Conservation (phyloP, 805 yeast genomes). For the Metschnikowia orientalis region DNA sequence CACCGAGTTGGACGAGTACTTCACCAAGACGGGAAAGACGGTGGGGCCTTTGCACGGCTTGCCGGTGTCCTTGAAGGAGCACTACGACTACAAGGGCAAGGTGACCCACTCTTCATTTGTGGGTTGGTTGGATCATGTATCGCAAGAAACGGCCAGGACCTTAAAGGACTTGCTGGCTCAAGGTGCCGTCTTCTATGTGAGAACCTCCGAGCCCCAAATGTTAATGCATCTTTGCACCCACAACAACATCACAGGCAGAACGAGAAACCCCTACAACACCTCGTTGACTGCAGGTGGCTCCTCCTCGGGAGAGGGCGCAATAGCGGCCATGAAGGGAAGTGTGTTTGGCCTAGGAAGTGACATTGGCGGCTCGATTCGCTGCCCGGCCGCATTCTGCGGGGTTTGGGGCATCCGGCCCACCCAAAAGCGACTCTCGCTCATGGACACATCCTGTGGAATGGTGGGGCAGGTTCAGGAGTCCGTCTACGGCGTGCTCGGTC, state of each 20-base stretch:
- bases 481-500: slow-evolving; percentile 15
- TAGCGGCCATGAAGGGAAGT: slow-evolving; percentile 18
- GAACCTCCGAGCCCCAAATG: slow-evolving; percentile 19
- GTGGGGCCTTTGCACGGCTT: slow-evolving; percentile 19
- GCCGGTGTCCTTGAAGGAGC: slow-evolving; percentile 19
- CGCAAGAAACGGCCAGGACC: slow-evolving; percentile 9
- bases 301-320: slow-evolving; percentile 18
- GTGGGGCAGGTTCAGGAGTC: slow-evolving; percentile 13
- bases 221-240: slow-evolving; percentile 18
- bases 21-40: slow-evolving; percentile 8
- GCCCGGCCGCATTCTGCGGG: slow-evolving; percentile 19
- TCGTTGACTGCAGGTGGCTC: slow-evolving; percentile 18
- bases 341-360: slow-evolving; percentile 19
- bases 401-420: slow-evolving; percentile 19
- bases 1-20: slow-evolving; percentile 15
- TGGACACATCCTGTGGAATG: slow-evolving; percentile 9
- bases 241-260: slow-evolving; percentile 18
- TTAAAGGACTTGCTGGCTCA: slow-evolving; percentile 11
- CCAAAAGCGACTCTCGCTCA: slow-evolving; percentile 13
- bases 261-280: slow-evolving; percentile 18
- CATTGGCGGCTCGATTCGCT: slow-evolving; percentile 18
- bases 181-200: slow-evolving; percentile 18
- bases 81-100: slow-evolving; percentile 14
- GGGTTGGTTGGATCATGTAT: slow-evolving; percentile 14
- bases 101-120: slow-evolving; percentile 16